Base-by-base conservation (phyloP, 2,329 filamentous ascomycete genomes). In the Aspergillus fumigatus region DNA sequence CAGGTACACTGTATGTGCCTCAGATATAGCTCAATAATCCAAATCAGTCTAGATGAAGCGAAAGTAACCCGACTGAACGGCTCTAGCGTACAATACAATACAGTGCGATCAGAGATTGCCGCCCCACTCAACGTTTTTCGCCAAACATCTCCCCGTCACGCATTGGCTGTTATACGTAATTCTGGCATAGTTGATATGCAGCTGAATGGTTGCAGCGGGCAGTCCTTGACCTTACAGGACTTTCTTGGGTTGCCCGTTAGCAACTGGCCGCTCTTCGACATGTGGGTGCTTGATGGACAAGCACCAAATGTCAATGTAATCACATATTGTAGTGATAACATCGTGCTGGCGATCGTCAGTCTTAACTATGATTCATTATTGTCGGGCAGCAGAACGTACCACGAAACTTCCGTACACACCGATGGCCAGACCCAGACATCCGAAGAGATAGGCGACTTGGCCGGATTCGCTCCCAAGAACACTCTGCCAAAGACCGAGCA, bases 361-460 rank as follows among this genome's bases (percentile, higher is more conserved):
- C 25, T 23, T 29, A 11, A 25, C 11, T 17, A 32, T 54, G 1
- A 21, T 50, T 11, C 21, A 9, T 10, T 43, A 11, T 17, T 8
- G 25, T 3, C 47, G 19, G 21, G 5, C 21, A 7, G 11, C 6
- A 65, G 48, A 35, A 70, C 78, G 68, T 70, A 81, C 89, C 55
- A 97, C 91, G 73, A 99, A 99, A 73, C 92, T 96, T 58, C 91
- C 92, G 76, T 99, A 97, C n/a, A 97, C 86, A 35, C 94, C 94
- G 50, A 96, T 73, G 0, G 88, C 89, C 57, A 90, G 77, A 25
- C 94, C 94, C 25, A 97, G 78, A 78, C 92, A 93, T 70, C 87
- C 83, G 75, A 96, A 97, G 71, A 96, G 84, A 74, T 92, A 96
- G 2, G 90, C 89, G 50, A 96, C 88, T 77, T 97, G 92, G 73